Percentiles rank a stretch among this genome's conserved stretches.
These are phyloP conservation scores for Fusarium verticillioides DNA, from an alignment of 2,329 filamentous ascomycete genomes.

Conservation along the genomic window DNA sequence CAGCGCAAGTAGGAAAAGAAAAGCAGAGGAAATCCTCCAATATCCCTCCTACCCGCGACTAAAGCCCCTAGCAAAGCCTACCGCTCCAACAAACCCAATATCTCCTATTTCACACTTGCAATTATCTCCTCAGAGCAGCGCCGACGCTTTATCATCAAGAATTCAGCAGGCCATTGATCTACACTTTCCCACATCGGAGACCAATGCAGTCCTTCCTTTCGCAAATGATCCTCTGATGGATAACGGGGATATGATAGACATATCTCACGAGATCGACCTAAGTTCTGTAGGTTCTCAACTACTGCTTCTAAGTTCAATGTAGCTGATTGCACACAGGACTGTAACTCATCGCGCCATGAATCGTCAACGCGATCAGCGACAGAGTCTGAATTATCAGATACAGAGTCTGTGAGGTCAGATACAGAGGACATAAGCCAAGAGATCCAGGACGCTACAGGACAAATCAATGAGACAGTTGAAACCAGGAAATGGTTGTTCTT, in stretches of 20 bases:
- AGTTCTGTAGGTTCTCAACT: not conserved
- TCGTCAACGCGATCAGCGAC: not conserved
- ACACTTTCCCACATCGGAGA: not conserved
- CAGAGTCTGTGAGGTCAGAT: not conserved
- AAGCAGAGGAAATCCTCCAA: not conserved
- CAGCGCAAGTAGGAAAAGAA: not conserved
- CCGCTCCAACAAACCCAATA: not conserved
- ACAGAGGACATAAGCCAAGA: not conserved
- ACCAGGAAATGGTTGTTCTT: not conserved
- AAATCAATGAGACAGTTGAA: not conserved
- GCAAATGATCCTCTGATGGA: not conserved
- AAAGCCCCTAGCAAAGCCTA: not conserved
- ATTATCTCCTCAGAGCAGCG: not conserved
- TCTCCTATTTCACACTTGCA: not conserved
- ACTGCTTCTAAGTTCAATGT: not conserved
- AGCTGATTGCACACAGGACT: not conserved
- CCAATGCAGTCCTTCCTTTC: not conserved
- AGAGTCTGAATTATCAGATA: not conserved
- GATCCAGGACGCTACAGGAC: not conserved
- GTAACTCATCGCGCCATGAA: not conserved
- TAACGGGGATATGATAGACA: not conserved
- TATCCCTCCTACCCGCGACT: not conserved
- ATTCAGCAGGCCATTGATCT: not conserved
- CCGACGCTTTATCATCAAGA: not conserved
- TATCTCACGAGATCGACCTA: not conserved